Evolutionary conservation across 2,329 filamentous ascomycete genomes (phyloP).

Genomic region (Pseudopyricularia cyperi): DNA sequence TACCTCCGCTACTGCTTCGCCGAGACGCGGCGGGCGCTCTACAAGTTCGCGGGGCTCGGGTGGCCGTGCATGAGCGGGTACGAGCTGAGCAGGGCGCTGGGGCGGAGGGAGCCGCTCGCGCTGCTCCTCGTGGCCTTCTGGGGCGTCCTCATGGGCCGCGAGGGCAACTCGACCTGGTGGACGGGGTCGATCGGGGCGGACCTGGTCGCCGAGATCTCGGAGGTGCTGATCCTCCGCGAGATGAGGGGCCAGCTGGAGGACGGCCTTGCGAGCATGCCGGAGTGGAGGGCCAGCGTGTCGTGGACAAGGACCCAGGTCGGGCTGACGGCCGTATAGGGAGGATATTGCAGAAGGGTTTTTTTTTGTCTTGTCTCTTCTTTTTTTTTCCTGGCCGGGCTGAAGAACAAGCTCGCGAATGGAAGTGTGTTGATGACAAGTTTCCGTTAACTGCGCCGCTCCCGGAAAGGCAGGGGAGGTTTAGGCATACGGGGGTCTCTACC

Average conservation of each 20-base stretch:
- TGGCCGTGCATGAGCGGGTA: constrained; percentile 1
- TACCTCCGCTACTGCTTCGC: constrained; percentile 2
- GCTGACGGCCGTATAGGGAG: not conserved
- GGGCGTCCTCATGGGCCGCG: constrained; percentile 2
- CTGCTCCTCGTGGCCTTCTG: constrained; percentile 1
- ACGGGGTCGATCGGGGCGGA: not conserved
- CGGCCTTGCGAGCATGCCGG: constrained; percentile 1
- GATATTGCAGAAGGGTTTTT: not conserved
- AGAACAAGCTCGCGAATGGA: not conserved
- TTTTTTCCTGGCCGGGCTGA: too few species aligned
- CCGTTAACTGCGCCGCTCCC: too few species aligned
- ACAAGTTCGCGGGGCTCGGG: constrained; percentile 1
- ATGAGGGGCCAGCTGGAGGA: constrained; percentile 2
- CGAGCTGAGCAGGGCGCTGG: constrained; percentile 1
- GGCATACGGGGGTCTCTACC: too few species aligned
- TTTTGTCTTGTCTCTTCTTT: too few species aligned
- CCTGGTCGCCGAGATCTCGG: constrained; percentile 3
- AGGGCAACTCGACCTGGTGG: constrained; percentile 3
- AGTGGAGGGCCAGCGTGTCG: constrained; percentile 1
- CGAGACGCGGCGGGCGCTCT: not conserved
- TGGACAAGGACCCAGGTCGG: constrained; percentile 2
- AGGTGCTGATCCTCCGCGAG: constrained; percentile 1
- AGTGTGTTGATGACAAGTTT: too few species aligned
- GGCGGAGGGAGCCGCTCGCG: constrained; percentile 1
- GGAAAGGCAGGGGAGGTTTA: too few species aligned